Conservation (phyloP, 2,329 filamentous ascomycete species). For the Cladophialophora psammophila region DNA sequence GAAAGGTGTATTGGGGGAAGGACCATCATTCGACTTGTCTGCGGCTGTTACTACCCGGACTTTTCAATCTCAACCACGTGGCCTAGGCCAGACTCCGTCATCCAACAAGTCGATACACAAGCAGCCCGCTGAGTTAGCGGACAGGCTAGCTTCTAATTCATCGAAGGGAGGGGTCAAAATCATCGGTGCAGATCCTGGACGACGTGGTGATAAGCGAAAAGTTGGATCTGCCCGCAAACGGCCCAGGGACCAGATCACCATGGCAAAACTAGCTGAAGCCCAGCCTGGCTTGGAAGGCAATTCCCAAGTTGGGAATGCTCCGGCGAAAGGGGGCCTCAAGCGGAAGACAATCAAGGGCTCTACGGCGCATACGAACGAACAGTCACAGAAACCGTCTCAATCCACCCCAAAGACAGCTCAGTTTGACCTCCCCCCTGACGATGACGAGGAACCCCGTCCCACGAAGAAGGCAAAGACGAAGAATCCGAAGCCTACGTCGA, state of each 20-base stretch:
- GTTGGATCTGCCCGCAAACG: neutral
- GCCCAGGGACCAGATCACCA: neutral
- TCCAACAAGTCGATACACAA: neutral
- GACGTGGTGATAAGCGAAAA: neutral
- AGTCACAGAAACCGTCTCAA: constrained; percentile 9
- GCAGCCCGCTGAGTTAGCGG: neutral
- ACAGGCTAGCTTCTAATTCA: neutral
- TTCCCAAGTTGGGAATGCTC: neutral
- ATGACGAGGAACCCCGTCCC: constrained; percentile 11
- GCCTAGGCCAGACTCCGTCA: neutral
- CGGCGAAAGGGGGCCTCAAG: constrained; percentile 23
- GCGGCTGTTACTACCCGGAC: neutral
- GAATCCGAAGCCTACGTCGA: constrained; percentile 3
- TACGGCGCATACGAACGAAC: neutral
- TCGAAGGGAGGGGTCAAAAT: neutral
- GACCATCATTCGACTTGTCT: constrained; percentile 3
- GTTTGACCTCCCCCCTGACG: constrained; percentile 26
- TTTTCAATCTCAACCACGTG: neutral
- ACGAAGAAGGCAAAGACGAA: constrained; percentile 28
- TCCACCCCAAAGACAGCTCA: neutral
- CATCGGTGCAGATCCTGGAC: neutral
- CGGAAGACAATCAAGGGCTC: constrained; percentile 20
- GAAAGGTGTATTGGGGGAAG: neutral
- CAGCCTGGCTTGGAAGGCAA: neutral
- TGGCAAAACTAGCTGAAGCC: constrained; percentile 9